phyloP scores from a whole-genome alignment of 495 filamentous ascomycete genomes.

The Penicillium cataractarum region DNA sequence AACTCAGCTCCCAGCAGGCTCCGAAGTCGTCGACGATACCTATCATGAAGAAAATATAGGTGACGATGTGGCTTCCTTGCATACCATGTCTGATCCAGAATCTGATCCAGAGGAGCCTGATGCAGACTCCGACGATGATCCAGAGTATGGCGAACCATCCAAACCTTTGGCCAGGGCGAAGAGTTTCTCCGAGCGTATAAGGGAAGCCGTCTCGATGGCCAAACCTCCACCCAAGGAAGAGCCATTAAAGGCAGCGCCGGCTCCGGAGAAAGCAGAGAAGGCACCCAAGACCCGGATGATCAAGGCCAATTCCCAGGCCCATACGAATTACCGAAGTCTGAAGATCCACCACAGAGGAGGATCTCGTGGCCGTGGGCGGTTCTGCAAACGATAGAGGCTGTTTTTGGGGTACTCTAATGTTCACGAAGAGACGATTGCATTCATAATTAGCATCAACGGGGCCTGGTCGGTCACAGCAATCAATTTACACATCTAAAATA shows the following conservation, averaged over 20 bases:
- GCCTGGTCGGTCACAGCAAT: constrained; percentile 16
- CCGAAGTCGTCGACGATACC: constrained; percentile 9
- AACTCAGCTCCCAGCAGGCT: constrained; percentile 31
- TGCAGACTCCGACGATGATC: constrained; percentile 29
- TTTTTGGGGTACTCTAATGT: constrained; percentile 1
- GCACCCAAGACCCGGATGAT: constrained; percentile 68
- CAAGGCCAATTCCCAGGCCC: constrained; percentile 70
- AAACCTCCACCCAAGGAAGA: constrained; percentile 38
- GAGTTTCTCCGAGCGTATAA: constrained; percentile 51
- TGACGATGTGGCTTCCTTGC: constrained; percentile 34
- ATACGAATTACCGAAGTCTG: constrained; percentile 81
- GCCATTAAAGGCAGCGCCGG: constrained; percentile 29
- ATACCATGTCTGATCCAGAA: constrained; percentile 41
- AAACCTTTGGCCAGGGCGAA: constrained; percentile 32
- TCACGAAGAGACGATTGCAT: constrained; percentile 40
- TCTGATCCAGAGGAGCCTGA: constrained; percentile 34
- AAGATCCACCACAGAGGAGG: constrained; percentile 68
- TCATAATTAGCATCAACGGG: constrained; percentile 27
- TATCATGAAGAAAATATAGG: constrained; percentile 22
- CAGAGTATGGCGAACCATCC: constrained; percentile 35
- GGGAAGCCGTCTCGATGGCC: constrained; percentile 42
- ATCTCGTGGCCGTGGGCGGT: constrained; percentile 49
- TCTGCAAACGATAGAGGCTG: constrained; percentile 44
- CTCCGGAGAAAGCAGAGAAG: constrained; percentile 40
- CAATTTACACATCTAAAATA: neutral